A percentile compares a stretch with the other conserved stretches of the same genome.
phyloP scores from a whole-genome alignment of 805 yeast genomes.

The Candida xiaguanensis region DNA sequence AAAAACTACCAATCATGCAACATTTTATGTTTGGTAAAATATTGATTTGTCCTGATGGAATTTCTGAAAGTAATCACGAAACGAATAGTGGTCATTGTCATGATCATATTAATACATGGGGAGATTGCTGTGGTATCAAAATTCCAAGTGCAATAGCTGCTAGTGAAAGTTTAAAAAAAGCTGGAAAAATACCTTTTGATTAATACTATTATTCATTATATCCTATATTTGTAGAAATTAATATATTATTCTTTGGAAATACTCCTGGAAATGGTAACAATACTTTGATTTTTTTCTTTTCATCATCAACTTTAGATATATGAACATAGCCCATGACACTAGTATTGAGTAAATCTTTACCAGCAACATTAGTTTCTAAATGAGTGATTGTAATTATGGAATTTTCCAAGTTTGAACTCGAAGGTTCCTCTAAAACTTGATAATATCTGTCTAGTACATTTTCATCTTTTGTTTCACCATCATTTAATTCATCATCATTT shows the following conservation, averaged over 20 bases:
- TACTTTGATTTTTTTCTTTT: slow-evolving; percentile 61
- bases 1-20: slow-evolving; percentile 89
- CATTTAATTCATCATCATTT: slow-evolving; percentile 33
- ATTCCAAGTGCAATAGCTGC: slow-evolving; percentile 97
- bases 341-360: slow-evolving; percentile 47
- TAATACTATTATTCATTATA: slow-evolving; percentile 67
- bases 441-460: slow-evolving; percentile 31
- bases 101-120: slow-evolving; percentile 61
- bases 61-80: slow-evolving; percentile 24
- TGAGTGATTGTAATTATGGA: slow-evolving; percentile 63
- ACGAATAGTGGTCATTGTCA: slow-evolving; percentile 20
- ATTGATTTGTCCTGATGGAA: slow-evolving; percentile 69
- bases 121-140: slow-evolving; percentile 96
- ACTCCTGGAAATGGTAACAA: slow-evolving; percentile 86
- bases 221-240: slow-evolving; percentile 73
- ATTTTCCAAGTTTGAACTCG: slow-evolving; percentile 61
- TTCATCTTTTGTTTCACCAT: slow-evolving; percentile 21
- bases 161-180: slow-evolving; percentile 43
- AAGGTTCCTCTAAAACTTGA: slow-evolving; percentile 39
- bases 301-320: slow-evolving; percentile 69
- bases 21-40: slow-evolving; percentile 83
- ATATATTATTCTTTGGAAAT: slow-evolving; percentile 63
- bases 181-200: slow-evolving; percentile 59
- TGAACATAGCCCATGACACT: slow-evolving; percentile 79
- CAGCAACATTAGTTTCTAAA: slow-evolving; percentile 32